Conservation (phyloP, 2,329 filamentous ascomycete species). For the Neopestalotiopsis sp. region DNA sequence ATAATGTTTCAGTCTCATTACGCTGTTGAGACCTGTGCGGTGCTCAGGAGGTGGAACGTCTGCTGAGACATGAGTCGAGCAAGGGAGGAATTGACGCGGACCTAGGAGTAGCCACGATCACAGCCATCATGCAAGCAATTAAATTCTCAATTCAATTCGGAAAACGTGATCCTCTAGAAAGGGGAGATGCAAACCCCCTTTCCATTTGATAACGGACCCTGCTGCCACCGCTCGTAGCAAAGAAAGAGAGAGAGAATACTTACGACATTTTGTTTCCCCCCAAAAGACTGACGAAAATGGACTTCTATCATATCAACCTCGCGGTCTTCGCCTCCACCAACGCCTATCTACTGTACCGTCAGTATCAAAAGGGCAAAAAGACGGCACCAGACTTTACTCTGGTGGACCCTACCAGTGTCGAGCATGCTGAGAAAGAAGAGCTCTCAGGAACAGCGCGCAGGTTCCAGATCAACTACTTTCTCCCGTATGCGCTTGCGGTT, state of each 20-base stretch:
- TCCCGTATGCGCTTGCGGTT: constrained; percentile 44
- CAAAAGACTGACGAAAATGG: constrained; percentile 20
- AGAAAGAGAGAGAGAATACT: not conserved
- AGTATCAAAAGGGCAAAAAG: constrained; percentile 25
- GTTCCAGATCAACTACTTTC: constrained; percentile 15
- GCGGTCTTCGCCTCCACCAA: constrained; percentile 30
- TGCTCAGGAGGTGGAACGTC: not conserved
- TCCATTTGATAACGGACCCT: not conserved
- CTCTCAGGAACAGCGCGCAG: not conserved
- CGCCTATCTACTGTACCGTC: constrained; percentile 30
- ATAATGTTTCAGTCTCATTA: constrained; percentile 5
- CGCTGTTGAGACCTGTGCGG: not conserved
- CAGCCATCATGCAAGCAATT: not conserved
- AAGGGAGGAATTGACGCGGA: not conserved
- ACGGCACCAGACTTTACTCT: constrained; percentile 28
- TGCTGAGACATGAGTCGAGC: constrained; percentile 5
- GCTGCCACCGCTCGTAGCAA: not conserved
- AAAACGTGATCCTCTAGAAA: not conserved
- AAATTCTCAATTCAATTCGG: not conserved
- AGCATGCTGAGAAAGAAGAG: constrained; percentile 9
- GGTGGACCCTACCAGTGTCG: constrained; percentile 32
- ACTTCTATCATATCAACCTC: constrained; percentile 32
- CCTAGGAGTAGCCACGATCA: not conserved
- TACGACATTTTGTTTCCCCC: not conserved
- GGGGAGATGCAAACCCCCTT: not conserved